These are phyloP conservation scores for Bjerkandera adusta DNA, from an alignment of 1,284 basidiomycete genomes.

Conservation along the genomic window DNA sequence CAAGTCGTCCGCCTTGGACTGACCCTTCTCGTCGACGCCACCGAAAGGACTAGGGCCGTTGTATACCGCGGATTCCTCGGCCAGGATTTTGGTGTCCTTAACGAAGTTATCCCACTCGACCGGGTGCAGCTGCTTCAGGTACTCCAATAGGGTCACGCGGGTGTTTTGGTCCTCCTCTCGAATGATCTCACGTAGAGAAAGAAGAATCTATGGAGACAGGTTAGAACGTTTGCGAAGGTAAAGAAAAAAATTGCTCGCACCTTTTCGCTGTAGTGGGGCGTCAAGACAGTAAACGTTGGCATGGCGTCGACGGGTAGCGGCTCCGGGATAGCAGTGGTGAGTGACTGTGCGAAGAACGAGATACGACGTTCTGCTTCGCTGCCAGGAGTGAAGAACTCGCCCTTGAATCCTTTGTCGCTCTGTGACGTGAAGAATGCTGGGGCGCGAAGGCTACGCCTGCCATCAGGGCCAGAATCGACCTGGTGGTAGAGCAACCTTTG, in stretches of 20 bases:
- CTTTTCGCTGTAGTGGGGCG: conserved; percentile 96
- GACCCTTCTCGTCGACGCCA: conserved; percentile 84
- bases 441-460: conserved; percentile 84
- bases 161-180: conserved; percentile 95
- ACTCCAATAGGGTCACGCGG: conserved; percentile 92
- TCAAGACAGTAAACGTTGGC: conserved; percentile 96
- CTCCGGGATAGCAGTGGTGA: conserved; percentile 88
- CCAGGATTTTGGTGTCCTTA: conserved; percentile 98
- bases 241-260: conserved; percentile 39
- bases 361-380: conserved; percentile 94
- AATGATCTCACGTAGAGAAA: conserved; percentile 94
- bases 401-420: conserved; percentile 78
- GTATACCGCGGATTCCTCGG: conserved; percentile 91
- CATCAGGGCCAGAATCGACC: conserved; percentile 80
- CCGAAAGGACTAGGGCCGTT: conserved; percentile 79
- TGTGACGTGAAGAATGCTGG: conserved; percentile 96
- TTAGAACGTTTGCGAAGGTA: not conserved
- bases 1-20: conserved; percentile 88
- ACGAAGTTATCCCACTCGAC: conserved; percentile 99
- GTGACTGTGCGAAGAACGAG: conserved; percentile 94
- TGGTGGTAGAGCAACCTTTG: conserved; percentile 95
- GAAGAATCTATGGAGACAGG: conserved; percentile 58
- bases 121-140: conserved; percentile 97
- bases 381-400: conserved; percentile 91
- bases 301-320: conserved; percentile 92